Conservation (phyloP, 2,329 filamentous ascomycete species). For the Colletotrichum sp. region DNA sequence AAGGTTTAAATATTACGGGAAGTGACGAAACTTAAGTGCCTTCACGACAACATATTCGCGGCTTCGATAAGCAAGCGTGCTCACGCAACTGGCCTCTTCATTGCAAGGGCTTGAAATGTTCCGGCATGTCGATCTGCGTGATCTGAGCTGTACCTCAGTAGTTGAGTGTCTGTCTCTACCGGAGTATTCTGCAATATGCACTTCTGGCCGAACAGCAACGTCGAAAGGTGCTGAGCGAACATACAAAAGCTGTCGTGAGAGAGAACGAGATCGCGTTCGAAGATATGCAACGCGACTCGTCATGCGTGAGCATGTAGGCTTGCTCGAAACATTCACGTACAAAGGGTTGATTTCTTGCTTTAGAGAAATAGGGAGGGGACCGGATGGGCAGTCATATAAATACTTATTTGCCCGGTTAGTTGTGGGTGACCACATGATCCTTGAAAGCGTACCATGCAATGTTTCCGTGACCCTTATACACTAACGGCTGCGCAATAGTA, state of each 20-base stretch:
- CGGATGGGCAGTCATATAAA: neutral
- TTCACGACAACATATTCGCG: too few relatives aligned
- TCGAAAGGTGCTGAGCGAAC: neutral
- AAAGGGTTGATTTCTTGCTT: neutral
- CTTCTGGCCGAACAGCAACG: neutral
- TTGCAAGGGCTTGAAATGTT: neutral
- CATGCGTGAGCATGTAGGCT: neutral
- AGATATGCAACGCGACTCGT: neutral
- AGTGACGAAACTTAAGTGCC: accelerated
- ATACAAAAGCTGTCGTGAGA: accelerated
- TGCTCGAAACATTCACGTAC: neutral
- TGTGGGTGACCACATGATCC: accelerated
- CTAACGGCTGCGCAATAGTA: too few relatives aligned
- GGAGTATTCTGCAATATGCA: neutral
- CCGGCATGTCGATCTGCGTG: accelerated
- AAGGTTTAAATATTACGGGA: too few relatives aligned
- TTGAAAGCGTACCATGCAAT: too few relatives aligned
- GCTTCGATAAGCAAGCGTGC: neutral
- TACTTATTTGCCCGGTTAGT: neutral
- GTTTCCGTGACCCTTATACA: too few relatives aligned
- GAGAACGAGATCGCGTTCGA: neutral
- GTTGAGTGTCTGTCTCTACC: neutral
- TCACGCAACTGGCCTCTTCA: neutral
- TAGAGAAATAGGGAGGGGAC: neutral
- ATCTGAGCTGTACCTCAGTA: accelerated